Base-by-base conservation (phyloP, 495 filamentous ascomycete genomes). In the Daldinia grandis region DNA sequence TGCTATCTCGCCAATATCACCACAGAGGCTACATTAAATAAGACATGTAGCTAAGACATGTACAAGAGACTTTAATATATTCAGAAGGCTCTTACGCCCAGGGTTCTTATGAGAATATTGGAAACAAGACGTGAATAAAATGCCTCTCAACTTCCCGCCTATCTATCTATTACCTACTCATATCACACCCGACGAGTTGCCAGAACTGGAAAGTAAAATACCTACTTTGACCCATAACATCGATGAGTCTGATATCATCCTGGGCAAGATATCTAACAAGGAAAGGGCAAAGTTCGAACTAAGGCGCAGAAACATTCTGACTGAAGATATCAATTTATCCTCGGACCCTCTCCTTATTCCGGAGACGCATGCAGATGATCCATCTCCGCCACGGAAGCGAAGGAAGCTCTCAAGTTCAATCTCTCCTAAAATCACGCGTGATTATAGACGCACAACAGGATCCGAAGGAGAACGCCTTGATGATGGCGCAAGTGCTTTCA, bases 281-380 rank as follows among this genome's bases (percentile, higher is more conserved):
- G 86, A 87, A 70, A 87, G 95, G 9, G 93, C 91, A 1, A 83
- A 85, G 10, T 87, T 95, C 62, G 95, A 98, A 79, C 81, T 98
- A 38, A 85, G 93, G 47, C 86, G 86, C 37, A 85, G 69, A 24
- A 80, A 74, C 83, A 49, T 91, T 83, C 21, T 47, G 88, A 68
- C 90, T 75, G 84, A 90, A 81, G 89, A 93, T 72, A 82, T 90
- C 15, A 62, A 81, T 40, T 30, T 47, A 44, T 58, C 61, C 30
- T 31, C 62, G 15, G 27, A 10, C 19, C 19, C 47, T n/a, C 63
- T 47, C 17, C 59, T 30, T 8, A 50, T 12, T 30, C 38, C 21
- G 9, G 62, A 62, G 9, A 24, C 24, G 4, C 31, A 65, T 66
- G 24, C 33, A 37, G 42, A 56, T 15, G 21, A 7, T 10, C 14